These are phyloP conservation scores for Candida xiaguanensis DNA, from an alignment of 805 yeast genomes.

Conservation along the genomic window DNA sequence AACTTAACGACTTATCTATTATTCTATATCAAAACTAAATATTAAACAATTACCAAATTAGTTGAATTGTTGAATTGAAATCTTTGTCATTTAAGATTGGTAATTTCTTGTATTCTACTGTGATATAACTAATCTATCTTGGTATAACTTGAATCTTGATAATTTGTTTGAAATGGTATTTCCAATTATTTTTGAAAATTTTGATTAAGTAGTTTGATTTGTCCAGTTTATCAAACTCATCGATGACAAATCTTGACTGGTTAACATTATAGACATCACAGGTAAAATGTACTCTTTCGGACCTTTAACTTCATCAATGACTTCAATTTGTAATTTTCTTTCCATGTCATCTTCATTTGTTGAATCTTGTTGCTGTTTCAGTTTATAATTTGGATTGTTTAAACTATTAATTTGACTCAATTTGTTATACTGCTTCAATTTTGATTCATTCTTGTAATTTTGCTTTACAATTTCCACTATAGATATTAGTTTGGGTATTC, in stretches of 20 bases:
- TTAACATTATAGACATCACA: slow-evolving; percentile 10
- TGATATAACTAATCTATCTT: too few species aligned
- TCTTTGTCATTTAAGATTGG: too few species aligned
- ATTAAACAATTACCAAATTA: too few species aligned
- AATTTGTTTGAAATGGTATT: too few species aligned
- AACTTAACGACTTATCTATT: too few species aligned
- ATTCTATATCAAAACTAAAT: too few species aligned
- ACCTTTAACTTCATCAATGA: slow-evolving; percentile 8
- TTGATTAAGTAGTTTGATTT: too few species aligned
- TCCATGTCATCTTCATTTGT: background rate
- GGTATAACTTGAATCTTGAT: too few species aligned
- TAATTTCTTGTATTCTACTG: too few species aligned
- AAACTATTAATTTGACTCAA: slow-evolving; percentile 8
- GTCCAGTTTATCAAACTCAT: slow-evolving; percentile 3
- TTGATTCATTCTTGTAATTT: slow-evolving; percentile 5
- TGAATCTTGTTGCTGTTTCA: too few species aligned
- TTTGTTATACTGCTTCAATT: slow-evolving; percentile 14
- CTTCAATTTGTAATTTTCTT: background rate
- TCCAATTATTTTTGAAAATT: too few species aligned
- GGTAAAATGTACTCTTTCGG: slow-evolving; percentile 13
- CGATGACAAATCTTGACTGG: slow-evolving; percentile 1
- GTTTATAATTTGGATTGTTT: slow-evolving; percentile 7
- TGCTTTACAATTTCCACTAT: slow-evolving; percentile 16
- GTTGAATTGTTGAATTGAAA: too few species aligned
- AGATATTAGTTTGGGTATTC: slow-evolving; percentile 14